Evolutionary conservation across 305 asterid species (phyloP).

Genomic region (Fraxinus latifolia): DNA sequence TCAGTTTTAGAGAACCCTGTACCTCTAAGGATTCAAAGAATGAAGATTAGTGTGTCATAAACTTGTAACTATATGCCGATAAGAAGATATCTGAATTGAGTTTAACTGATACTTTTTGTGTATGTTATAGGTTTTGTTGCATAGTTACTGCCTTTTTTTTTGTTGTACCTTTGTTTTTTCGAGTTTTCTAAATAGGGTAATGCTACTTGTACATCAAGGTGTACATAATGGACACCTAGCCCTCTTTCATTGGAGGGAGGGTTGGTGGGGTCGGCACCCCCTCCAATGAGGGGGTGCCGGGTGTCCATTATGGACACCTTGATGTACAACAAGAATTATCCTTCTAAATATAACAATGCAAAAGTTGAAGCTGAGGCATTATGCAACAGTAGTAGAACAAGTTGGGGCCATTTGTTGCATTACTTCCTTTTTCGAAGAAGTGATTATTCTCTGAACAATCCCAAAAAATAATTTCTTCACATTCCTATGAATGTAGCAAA

Average conservation of each 20-base stretch:
- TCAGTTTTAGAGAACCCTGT: slow-evolving; percentile 58
- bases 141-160: background rate
- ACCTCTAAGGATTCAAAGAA: slow-evolving; percentile 54
- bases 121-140: background rate
- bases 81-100: background rate
- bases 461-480: background rate
- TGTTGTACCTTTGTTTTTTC: background rate
- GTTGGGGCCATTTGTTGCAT: background rate
- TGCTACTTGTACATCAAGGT: no score
- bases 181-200: background rate
- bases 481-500: background rate
- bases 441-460: background rate
- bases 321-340: no score
- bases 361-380: background rate
- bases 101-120: background rate
- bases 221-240: no score
- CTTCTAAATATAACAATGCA: background rate
- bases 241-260: no score
- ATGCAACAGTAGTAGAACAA: background rate
- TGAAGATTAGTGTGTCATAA: slow-evolving; percentile 34
- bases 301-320: no score
- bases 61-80: slow-evolving; percentile 5
- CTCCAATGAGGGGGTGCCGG: no score
- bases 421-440: background rate
- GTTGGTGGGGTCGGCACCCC: no score